Percentiles rank a stretch among this genome's conserved stretches.
Conservation (phyloP, 176 grass and related monocot genomes). For the Poa pratensis region DNA sequence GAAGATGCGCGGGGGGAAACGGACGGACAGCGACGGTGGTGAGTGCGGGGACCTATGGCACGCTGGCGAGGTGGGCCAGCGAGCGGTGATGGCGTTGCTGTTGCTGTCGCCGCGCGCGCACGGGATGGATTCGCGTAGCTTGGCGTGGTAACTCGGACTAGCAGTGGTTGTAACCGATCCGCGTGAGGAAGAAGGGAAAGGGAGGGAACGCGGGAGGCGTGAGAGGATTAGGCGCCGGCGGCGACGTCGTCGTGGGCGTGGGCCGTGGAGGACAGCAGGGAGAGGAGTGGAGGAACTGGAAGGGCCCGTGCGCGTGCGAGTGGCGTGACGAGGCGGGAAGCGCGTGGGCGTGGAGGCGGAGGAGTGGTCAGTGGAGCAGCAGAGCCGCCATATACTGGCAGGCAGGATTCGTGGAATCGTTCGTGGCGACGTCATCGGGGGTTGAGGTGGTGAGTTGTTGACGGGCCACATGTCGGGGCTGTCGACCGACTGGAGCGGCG, state of each 20-base stretch:
- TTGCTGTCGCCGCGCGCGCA: slow-evolving; percentile 38
- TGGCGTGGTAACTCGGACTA: slow-evolving; percentile 13
- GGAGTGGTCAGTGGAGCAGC: not conserved
- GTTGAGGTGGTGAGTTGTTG: not conserved
- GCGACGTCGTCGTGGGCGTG: not conserved
- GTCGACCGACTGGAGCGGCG: not conserved
- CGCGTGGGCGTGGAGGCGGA: slow-evolving; percentile 27
- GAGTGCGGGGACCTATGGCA: slow-evolving; percentile 26
- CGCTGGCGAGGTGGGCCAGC: slow-evolving; percentile 39
- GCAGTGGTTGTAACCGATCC: slow-evolving; percentile 19
- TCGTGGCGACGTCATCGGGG: not conserved
- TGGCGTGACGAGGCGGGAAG: slow-evolving; percentile 38
- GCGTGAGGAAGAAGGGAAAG: not conserved
- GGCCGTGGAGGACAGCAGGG: not conserved
- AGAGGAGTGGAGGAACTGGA: not conserved
- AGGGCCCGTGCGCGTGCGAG: not conserved
- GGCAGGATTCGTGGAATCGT: not conserved
- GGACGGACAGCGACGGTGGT: slow-evolving; percentile 28
- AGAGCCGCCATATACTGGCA: not conserved
- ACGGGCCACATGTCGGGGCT: not conserved
- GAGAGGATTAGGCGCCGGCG: slow-evolving; percentile 12
- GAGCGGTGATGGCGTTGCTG: slow-evolving; percentile 35
- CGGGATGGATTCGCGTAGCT: not conserved
- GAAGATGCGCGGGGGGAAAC: not conserved
- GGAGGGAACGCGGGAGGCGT: not conserved